Conservation (phyloP, 2,329 filamentous ascomycete genomes). For the Lithohypha guttulata region DNA sequence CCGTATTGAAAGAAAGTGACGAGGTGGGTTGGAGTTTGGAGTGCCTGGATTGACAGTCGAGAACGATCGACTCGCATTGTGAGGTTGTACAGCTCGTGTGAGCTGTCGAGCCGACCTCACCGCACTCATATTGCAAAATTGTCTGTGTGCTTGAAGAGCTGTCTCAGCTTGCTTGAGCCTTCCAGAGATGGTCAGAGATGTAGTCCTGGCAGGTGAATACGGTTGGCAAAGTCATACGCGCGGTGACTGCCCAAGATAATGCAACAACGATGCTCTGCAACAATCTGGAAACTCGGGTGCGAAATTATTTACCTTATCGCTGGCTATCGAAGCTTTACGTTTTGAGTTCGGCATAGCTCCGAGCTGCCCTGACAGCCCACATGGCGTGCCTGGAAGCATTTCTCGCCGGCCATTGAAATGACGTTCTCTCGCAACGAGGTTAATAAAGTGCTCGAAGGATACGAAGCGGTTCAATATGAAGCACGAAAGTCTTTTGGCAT, state of each 20-base stretch:
- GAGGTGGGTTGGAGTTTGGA: slow-evolving; percentile 35
- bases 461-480: too few species aligned
- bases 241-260: too few species aligned
- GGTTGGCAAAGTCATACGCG: slow-evolving; percentile 1
- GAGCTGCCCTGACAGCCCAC: too few species aligned
- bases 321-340: too few species aligned
- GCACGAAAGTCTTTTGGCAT: too few species aligned
- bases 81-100: neutral
- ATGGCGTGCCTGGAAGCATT: too few species aligned
- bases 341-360: too few species aligned
- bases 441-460: too few species aligned
- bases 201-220: neutral
- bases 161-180: neutral
- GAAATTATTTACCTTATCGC: too few species aligned
- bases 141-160: neutral
- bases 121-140: slow-evolving; percentile 3
- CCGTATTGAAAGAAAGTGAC: slow-evolving; percentile 84
- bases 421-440: too few species aligned
- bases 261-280: neutral
- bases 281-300: too few species aligned
- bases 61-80: neutral
- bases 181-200: slow-evolving; percentile 1
- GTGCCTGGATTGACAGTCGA: neutral
- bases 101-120: neutral
- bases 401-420: too few species aligned